Base-by-base conservation (phyloP, 495 filamentous ascomycete genomes). In the Arthonia radiata region DNA sequence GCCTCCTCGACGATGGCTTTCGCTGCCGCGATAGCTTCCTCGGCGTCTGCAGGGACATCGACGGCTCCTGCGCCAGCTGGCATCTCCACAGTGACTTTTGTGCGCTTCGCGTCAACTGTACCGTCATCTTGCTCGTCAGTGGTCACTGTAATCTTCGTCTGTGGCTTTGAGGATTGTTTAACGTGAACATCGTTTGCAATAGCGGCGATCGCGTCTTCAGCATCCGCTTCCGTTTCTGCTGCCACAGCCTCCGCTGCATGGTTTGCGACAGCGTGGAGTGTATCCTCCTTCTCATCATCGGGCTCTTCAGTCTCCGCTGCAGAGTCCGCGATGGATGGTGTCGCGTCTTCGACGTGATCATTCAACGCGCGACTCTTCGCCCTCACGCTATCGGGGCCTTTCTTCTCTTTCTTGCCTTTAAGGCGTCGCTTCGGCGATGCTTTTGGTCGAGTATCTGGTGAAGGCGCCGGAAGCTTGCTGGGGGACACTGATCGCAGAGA, bases 1-100 rank as follows among this genome's bases (percentile, higher is more conserved):
- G 11, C 19, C 6, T 22, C 11, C 7, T 11, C 19, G 19, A 22
- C 11, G 19, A 93, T 91, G 36, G 67, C 66, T 44, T 73, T 79
- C 4, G 86, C 86, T 45, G 75, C 61, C 25, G 64, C 70, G 24
- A 94, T 68, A 71, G 93, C 75, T 17, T 69, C 58, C 30, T 74
- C 56, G 0, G 81, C 67, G 27, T 74, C 68, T 22, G 75, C 74
- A 2, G 73, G 61, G 6, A 71, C 57, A 0, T 76, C 74, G 6
- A 77, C 48, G 21, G 80, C 67, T 10, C 71, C 67, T 7, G 58
- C 52, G 8, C 54, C 57, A 8, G 70, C 56, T 7, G 77, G 72
- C 48, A 75, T 50, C 38, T 91, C 77, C 7, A 90, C 56, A 31
- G 71, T 71, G 21, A 91, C 62, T n/a, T 64, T 70, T 7, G 77